Base-by-base conservation (phyloP, 371 early-diverging fungal species). In the Spiromyces aspiralis region DNA sequence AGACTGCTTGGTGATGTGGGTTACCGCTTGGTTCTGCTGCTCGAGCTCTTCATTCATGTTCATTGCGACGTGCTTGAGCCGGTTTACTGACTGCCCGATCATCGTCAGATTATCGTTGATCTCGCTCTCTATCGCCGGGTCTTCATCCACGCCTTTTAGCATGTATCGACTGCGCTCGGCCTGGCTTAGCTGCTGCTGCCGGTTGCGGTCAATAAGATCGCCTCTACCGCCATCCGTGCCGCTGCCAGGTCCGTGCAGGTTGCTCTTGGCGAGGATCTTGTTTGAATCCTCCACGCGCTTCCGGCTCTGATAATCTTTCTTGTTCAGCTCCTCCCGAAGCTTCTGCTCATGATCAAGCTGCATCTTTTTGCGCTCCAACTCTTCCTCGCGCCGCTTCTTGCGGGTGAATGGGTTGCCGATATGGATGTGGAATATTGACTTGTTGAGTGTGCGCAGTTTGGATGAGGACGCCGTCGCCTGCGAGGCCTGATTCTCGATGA, bases 101-200 rank as follows among this genome's bases (percentile, higher is more conserved):
- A 77, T 57, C 58, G 83, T 78, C 60, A 90, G 53, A 59, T 90
- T 89, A 6, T 56, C 46, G 62, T 90, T 81, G 57, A 90, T 81
- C 57, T 90, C 89, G 52, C 79, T 70, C 65, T 90, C 90, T n/a
- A 77, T 49, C 1, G 70, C 73, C 49, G 79, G 74, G 51, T 83
- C 84, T 48, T 82, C 83, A 16, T 35, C 16, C 43, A 70, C 81
- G 41, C 47, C 50, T 53, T 83, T 80, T 53, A 81, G 76, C 27
- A 70, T 70, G 50, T 83, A 83, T 47, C 73, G 70, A 3, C 70
- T 64, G 42, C 79, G 76, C 53, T 82, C 81, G 2, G 74, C 69
- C 24, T 23, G 43, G 20, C 25, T 50, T n/a, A 49, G 53, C 27
- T 25, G 43, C 47, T 22, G 12, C 27, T n/a, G 2, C 2, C 19